Conservation (phyloP, 306 rosid species). For the Fagus sylvatica region DNA sequence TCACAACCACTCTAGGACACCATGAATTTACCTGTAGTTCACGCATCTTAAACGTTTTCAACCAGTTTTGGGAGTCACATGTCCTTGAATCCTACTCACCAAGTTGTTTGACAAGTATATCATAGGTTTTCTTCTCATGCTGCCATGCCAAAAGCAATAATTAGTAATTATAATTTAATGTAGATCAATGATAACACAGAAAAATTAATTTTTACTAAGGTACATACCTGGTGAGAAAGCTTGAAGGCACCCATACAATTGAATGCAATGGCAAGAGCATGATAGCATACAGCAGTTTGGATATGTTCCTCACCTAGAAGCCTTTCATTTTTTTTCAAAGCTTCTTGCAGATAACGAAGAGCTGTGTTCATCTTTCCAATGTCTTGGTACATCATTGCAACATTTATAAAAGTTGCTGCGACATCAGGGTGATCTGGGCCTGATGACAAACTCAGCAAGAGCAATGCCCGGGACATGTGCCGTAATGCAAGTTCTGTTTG, state of each 20-base stretch:
- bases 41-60: conserved; percentile 95
- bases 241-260: conserved; percentile 98
- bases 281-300: conserved; percentile 99
- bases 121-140: conserved; percentile 97
- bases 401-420: conserved; percentile 91
- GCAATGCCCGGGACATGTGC: conserved; percentile 97
- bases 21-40: conserved; percentile 70
- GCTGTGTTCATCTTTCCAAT: conserved; percentile 96
- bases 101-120: conserved; percentile 93
- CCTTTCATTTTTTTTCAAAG: conserved; percentile 92
- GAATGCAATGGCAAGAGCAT: conserved; percentile 95
- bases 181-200: background rate
- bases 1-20: background rate
- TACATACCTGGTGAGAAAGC: conserved; percentile 89
- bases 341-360: conserved; percentile 99
- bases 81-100: conserved; percentile 98
- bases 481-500: conserved; percentile 94
- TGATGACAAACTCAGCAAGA: conserved; percentile 85
- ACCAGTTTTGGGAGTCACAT: conserved; percentile 90
- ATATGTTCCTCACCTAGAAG: conserved; percentile 98
- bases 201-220: background rate
- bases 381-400: conserved; percentile 99
- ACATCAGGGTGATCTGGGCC: conserved; percentile 99
- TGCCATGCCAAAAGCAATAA: conserved; percentile 37
- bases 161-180: conserved; percentile 8